Evolutionary conservation across 139 green algal genomes (phyloP), one percentile per base, ranked within the genome.

Genomic region (Pleodorina starrii): DNA sequence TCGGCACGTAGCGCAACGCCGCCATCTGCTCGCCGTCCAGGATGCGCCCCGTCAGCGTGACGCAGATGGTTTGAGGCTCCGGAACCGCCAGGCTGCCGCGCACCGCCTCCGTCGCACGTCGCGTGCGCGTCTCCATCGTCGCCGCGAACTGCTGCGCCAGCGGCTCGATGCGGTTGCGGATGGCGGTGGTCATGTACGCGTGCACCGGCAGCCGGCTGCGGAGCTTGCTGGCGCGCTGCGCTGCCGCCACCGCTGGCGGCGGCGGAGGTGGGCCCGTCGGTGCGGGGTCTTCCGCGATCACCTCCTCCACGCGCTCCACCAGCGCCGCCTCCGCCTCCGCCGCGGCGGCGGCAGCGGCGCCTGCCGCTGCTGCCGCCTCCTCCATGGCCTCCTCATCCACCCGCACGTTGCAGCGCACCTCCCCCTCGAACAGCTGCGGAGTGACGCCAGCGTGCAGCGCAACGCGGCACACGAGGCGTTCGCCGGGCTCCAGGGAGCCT

Each of bases 121-220:
- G 57, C 54, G 54, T 78, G 10, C 77, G 63, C 6, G 75, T 60
- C n/a, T 72, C 87, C 40, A 93, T 6, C 35, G 86, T 91, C 40
- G 60, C 43, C 2, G 63, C 74, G 42, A 85, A 91, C 66, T 90
- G 86, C 51, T 73, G 16, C 0, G 57, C 83, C 32, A 93, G 87
- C 32, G 66, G 57, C 60, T 91, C 82, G 0, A 90, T 88, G 57
- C 90, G 90, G 7, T 27, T 63, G 0, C 81, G 44, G 9, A 90
- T 73, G 29, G 86, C 74, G 9, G 72, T 87, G 2, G 90, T 93
- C 81, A 93, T 90, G 81, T 91, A 86, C 12, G 86, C 73, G 86
- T 93, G 90, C 51, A 93, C 69, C 2, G 90, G 90, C 82, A 93
- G 75, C 42, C 90, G 81, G 40, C 73, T 78, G 11, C 79, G 79